Percentiles rank a stretch among this genome's conserved stretches.
Evolutionary conservation across 345 rosid genomes (phyloP).

Genomic region (Erysimum cheiranthoides): DNA sequence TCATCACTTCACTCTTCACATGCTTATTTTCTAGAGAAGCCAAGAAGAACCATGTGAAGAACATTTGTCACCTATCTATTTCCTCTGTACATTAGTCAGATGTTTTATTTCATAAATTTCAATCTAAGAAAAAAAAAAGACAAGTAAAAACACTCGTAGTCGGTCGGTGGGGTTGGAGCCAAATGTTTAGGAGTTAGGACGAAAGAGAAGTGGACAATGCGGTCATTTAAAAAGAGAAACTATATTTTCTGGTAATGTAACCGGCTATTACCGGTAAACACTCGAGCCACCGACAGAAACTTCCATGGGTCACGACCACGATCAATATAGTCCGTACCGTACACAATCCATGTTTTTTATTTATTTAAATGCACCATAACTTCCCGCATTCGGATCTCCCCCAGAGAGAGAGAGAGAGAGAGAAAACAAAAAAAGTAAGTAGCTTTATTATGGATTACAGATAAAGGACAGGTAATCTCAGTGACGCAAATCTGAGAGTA

Average conservation of each 20-base stretch:
- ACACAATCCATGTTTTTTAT: slow-evolving; percentile 27
- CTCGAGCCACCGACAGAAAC: slow-evolving; percentile 45
- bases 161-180: slow-evolving; percentile 35
- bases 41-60: slow-evolving; percentile 36
- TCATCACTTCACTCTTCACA: slow-evolving; percentile 10
- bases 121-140: neutral
- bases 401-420: neutral
- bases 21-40: slow-evolving; percentile 15
- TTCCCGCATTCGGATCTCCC: slow-evolving; percentile 33
- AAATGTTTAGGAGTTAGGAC: slow-evolving; percentile 10
- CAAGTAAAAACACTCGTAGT: neutral
- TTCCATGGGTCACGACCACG: slow-evolving; percentile 26
- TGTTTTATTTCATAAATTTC: neutral
- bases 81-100: slow-evolving; percentile 1
- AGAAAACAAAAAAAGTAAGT: neutral
- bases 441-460: slow-evolving; percentile 17
- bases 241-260: slow-evolving; percentile 14
- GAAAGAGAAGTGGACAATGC: slow-evolving; percentile 14
- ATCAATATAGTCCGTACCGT: slow-evolving; percentile 36
- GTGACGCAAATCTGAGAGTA: slow-evolving; percentile 40
- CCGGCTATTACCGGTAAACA: slow-evolving; percentile 41
- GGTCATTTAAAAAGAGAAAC: slow-evolving; percentile 22
- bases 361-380: slow-evolving; percentile 30
- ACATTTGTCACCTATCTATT: slow-evolving; percentile 19
- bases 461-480: slow-evolving; percentile 22